These are phyloP conservation scores for Saccharomycopsis malanga DNA, from an alignment of 805 yeast species.

Conservation along the genomic window DNA sequence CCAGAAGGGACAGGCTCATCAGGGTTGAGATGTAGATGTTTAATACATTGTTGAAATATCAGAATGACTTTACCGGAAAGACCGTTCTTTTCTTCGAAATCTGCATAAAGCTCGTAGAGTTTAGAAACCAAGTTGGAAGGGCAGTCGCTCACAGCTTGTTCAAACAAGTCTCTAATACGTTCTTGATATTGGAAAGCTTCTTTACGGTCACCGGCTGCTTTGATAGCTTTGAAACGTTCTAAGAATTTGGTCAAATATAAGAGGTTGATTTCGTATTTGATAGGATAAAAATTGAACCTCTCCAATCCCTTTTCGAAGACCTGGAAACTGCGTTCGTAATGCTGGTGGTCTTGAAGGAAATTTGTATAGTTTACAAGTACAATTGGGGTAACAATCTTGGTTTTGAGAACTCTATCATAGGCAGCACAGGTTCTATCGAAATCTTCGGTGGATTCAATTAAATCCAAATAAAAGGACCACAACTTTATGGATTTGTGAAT, in stretches of 20 bases:
- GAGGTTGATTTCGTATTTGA: conserved; percentile 65
- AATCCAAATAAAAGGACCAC: conserved; percentile 71
- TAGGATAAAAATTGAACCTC: conserved; percentile 48
- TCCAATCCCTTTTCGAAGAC: conserved; percentile 65
- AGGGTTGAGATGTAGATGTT: conserved; percentile 14
- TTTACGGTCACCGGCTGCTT: conserved; percentile 25
- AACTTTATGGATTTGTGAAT: conserved; percentile 53
- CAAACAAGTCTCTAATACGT: conserved; percentile 66
- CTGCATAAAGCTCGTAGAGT: conserved; percentile 48
- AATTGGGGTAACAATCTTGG: conserved; percentile 64
- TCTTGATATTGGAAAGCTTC: conserved; percentile 31
- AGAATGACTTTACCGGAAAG: conserved; percentile 42
- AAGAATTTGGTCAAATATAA: conserved; percentile 52
- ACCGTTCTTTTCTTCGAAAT: conserved; percentile 53
- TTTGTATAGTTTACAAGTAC: conserved; percentile 60
- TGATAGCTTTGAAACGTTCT: conserved; percentile 12
- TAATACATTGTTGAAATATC: conserved; percentile 47
- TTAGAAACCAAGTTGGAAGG: conserved; percentile 43
- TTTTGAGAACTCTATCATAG: conserved; percentile 47
- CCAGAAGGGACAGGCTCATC: not conserved
- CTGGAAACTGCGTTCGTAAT: conserved; percentile 44
- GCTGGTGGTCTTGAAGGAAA: conserved; percentile 43
- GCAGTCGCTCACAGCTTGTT: conserved; percentile 49
- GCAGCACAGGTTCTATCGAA: conserved; percentile 33
- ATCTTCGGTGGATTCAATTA: conserved; percentile 52